phyloP scores from a whole-genome alignment of 2,329 filamentous ascomycete species.

The Aphanocladium album region DNA sequence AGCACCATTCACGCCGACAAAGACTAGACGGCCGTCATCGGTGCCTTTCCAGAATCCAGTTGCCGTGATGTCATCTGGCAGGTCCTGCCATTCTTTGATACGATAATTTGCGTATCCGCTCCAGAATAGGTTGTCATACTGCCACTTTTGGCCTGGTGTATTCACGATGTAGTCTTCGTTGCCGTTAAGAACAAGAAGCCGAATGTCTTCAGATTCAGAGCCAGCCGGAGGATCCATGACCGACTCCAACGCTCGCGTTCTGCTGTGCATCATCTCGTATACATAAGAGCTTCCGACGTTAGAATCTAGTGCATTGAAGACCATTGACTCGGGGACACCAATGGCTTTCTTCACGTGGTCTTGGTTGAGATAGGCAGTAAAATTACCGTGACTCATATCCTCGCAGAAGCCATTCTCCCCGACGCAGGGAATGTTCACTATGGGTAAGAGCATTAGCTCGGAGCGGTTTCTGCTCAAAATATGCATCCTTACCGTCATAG shows the following conservation, averaged over 20 bases:
- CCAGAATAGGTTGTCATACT: slow-evolving; percentile 36
- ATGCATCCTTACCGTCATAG: slow-evolving; percentile 35
- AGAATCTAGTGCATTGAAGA: not conserved
- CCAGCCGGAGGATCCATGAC: not conserved
- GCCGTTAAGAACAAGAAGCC: slow-evolving; percentile 18
- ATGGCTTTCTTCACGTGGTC: slow-evolving; percentile 15
- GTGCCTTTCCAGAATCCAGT: slow-evolving; percentile 16
- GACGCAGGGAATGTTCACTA: slow-evolving; percentile 17
- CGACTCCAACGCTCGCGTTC: not conserved
- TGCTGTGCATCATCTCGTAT: not conserved
- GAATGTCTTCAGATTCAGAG: slow-evolving; percentile 6
- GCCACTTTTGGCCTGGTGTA: slow-evolving; percentile 24
- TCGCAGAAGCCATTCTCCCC: not conserved
- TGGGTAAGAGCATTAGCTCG: slow-evolving; percentile 21
- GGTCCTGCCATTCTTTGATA: slow-evolving; percentile 20
- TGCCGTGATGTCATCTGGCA: not conserved
- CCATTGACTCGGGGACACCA: slow-evolving; percentile 15
- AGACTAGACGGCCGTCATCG: slow-evolving; percentile 14
- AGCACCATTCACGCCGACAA: slow-evolving; percentile 29
- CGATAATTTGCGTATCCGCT: slow-evolving; percentile 38
- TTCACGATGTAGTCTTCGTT: slow-evolving; percentile 18
- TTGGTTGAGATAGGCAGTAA: slow-evolving; percentile 18
- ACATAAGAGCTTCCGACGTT: not conserved
- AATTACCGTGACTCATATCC: slow-evolving; percentile 22
- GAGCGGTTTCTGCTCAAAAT: slow-evolving; percentile 27